Evolutionary conservation across 1,284 basidiomycete genomes (phyloP).

Genomic region (Mycena citricolor): DNA sequence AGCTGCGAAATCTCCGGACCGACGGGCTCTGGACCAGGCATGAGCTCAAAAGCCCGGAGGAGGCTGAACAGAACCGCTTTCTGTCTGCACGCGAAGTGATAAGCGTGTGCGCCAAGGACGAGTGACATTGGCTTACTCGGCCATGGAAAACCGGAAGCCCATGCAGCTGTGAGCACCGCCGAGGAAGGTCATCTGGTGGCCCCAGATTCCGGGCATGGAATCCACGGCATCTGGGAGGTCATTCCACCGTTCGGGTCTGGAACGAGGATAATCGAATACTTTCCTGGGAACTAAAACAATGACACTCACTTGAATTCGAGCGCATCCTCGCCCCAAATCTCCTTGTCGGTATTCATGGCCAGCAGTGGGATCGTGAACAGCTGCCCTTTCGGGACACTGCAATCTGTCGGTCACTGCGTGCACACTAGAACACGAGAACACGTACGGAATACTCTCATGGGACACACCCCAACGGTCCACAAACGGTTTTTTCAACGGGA

Average conservation of each 20-base stretch:
- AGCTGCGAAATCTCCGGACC: no score
- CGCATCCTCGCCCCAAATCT: constrained; percentile 32
- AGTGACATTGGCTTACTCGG: constrained; percentile 39
- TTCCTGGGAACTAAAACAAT: neutral
- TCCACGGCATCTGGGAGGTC: constrained; percentile 24
- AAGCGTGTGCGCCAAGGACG: constrained; percentile 27
- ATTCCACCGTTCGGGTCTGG: constrained; percentile 24
- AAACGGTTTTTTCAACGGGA: constrained; percentile 51
- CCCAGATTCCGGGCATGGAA: constrained; percentile 47
- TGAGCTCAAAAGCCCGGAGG: constrained; percentile 47
- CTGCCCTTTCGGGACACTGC: constrained; percentile 25
- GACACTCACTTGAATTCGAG: constrained; percentile 25
- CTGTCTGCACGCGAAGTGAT: no score
- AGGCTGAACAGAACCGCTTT: constrained; percentile 50
- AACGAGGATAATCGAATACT: neutral
- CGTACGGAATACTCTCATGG: constrained; percentile 36
- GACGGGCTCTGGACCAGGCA: no score
- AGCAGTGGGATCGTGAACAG: constrained; percentile 26
- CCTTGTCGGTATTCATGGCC: constrained; percentile 22
- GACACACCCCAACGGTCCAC: constrained; percentile 40
- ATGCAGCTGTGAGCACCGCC: constrained; percentile 56
- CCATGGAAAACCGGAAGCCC: constrained; percentile 55
- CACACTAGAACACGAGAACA: constrained; percentile 23
- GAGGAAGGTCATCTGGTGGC: constrained; percentile 53
- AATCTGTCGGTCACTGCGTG: neutral